Evolutionary conservation across 179 eudicot species (phyloP), one percentile per base, ranked within the genome.

Genomic region (Spinacia oleracea): DNA sequence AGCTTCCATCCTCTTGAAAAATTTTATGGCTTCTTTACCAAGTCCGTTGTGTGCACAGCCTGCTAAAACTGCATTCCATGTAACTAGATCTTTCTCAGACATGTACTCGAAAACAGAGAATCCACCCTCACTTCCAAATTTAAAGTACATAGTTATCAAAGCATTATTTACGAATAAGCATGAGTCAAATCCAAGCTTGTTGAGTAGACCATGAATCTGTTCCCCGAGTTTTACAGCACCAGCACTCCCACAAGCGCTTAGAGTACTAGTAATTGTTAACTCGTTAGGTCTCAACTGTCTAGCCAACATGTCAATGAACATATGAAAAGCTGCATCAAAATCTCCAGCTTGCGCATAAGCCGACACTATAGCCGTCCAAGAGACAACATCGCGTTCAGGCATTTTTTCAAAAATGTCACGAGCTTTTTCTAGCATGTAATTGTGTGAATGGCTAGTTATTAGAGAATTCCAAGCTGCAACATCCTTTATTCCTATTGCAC

Each of bases 1-100:
- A 43, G 67, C 80, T 75, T 78, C 76, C 89, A 87, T 87, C 77
- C 79, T 80, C 40, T 25, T 73, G 55, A 87, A 87, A 62, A 72
- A 35, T 23, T 64, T 64, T n/a, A 83, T 29, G 63, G 88, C 85
- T 71, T 81, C 83, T 64, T 79, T 77, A 16, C 85, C 86, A 42
- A 85, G 74, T 62, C 89, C 88, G 31, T 87, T 82, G 38, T 85
- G 87, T 40, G 88, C 88, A 75, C 89, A 87, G 6, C 89, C 89
- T 50, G 88, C 88, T 75, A 87, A 78, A 42, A 81, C 86, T 43
- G 89, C 86, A 77, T 87, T 85, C 88, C 86, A 85, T 65, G 88
- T 76, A 68, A 85, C 70, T 50, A 77, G 81, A 72, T 87, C 90
- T 60, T 78, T 77, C 65, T 83, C 85, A 60, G 75, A 40, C 85